These are phyloP conservation scores for Xylaria acuta DNA, from an alignment of 495 filamentous ascomycete genomes.

Conservation along the genomic window DNA sequence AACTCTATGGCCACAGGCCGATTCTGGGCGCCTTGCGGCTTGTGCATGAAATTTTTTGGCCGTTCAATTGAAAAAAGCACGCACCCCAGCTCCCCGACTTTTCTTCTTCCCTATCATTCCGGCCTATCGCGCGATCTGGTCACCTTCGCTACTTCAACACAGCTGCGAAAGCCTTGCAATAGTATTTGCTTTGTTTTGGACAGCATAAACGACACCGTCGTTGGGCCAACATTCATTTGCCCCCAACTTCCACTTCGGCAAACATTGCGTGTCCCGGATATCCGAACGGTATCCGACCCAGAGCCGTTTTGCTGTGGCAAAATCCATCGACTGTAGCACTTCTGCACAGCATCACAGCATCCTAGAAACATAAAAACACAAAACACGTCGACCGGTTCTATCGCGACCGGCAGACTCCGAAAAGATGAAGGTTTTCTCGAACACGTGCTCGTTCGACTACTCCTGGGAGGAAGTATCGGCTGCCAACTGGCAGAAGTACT, in stretches of 20 bases:
- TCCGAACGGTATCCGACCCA: slow-evolving; percentile 29
- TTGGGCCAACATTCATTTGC: slow-evolving; percentile 26
- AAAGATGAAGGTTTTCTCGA: slow-evolving; percentile 93
- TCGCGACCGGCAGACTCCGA: slow-evolving; percentile 3
- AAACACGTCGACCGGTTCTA: background rate
- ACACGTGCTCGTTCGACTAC: slow-evolving; percentile 88
- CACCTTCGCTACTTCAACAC: slow-evolving; percentile 10
- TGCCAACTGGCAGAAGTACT: slow-evolving; percentile 99
- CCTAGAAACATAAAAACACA: background rate
- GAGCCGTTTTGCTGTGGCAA: slow-evolving; percentile 6
- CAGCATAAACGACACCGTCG: slow-evolving; percentile 9
- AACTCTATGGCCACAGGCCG: slow-evolving; percentile 1
- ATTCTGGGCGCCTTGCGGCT: background rate
- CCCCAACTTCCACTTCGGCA: slow-evolving; percentile 13
- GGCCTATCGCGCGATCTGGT: background rate
- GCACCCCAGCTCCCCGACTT: slow-evolving; percentile 10
- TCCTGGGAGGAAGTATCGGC: slow-evolving; percentile 98
- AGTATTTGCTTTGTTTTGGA: background rate
- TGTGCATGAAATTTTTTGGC: slow-evolving; percentile 26
- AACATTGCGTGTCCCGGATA: slow-evolving; percentile 30
- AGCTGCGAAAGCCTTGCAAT: slow-evolving; percentile 12
- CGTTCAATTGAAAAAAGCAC: slow-evolving; percentile 19
- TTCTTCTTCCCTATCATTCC: background rate
- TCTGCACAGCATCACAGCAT: background rate
- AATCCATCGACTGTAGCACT: background rate